Percentiles rank a stretch among this genome's conserved stretches.
Conservation (phyloP, 345 rosid species). For the Linum lewisii region DNA sequence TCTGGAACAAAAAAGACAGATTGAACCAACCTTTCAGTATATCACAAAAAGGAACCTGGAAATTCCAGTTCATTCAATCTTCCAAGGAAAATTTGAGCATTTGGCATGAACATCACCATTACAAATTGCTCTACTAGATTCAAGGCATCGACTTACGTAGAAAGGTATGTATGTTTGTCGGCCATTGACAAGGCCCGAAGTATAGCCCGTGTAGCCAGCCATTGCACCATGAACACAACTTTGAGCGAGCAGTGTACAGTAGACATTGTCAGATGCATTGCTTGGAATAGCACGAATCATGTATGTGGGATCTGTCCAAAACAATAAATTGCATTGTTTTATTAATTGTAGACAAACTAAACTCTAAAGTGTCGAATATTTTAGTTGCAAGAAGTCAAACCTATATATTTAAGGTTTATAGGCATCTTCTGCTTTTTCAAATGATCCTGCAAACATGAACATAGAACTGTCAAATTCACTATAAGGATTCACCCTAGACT, state of each 20-base stretch:
- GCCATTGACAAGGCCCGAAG: constrained; percentile 8
- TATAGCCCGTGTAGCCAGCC: constrained; percentile 11
- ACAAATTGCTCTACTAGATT: not conserved
- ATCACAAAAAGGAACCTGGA: not conserved
- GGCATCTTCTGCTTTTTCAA: constrained; percentile 6
- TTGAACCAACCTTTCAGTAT: not conserved
- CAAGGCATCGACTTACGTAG: constrained; percentile 3
- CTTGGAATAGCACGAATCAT: constrained; percentile 10
- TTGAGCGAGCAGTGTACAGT: constrained; percentile 11
- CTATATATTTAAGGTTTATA: constrained; percentile 7
- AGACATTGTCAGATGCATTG: constrained; percentile 9
- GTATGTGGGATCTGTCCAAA: constrained; percentile 6
- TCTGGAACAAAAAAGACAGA: not conserved
- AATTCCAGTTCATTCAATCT: not conserved
- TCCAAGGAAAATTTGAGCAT: not conserved
- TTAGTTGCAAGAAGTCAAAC: not conserved
- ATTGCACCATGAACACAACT: constrained; percentile 9
- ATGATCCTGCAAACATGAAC: constrained; percentile 1
- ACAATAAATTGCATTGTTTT: not conserved
- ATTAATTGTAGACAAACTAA: not conserved
- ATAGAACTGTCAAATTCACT: not conserved
- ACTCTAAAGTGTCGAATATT: not conserved
- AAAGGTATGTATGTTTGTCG: constrained; percentile 10
- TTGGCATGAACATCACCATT: not conserved
- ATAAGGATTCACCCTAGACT: not conserved